Conservation (phyloP, 1,284 basidiomycete genomes). For the Anthracocystis setariae region DNA sequence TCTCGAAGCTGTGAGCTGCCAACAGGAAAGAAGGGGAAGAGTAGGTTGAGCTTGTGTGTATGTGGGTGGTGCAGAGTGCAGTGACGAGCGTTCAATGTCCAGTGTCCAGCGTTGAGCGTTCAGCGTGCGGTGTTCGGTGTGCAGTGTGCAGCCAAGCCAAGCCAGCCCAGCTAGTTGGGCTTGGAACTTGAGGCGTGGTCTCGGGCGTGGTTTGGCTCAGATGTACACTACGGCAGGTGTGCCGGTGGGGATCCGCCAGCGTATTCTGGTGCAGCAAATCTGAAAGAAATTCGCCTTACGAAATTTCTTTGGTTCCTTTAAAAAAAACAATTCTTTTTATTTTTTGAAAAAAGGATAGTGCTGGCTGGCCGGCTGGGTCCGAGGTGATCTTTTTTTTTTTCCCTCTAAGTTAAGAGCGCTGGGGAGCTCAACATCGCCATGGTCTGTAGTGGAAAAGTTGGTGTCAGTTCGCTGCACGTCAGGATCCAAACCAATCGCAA, state of each 20-base stretch:
- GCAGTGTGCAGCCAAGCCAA: no score
- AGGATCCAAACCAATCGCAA: background rate
- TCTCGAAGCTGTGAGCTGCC: no score
- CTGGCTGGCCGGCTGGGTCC: background rate
- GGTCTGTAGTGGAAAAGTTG: background rate
- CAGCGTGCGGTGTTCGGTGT: background rate
- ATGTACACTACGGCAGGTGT: background rate
- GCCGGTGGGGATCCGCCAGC: conserved; percentile 3
- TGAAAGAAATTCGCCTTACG: no score
- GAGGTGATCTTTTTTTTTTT: no score
- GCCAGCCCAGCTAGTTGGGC: no score
- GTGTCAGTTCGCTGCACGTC: conserved; percentile 4
- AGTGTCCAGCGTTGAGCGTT: no score
- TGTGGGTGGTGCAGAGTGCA: background rate
- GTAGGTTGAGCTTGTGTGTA: background rate
- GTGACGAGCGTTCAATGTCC: background rate
- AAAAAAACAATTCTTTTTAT: background rate
- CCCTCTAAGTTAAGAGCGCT: no score
- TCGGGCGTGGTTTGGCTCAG: conserved; percentile 2
- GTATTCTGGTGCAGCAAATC: background rate
- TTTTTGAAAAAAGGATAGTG: background rate
- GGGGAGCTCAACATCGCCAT: no score
- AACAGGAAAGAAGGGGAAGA: no score
- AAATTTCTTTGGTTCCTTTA: no score
- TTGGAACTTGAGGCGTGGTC: background rate